Evolutionary conservation across 345 rosid genomes (phyloP).

Genomic region (Viola odorata): DNA sequence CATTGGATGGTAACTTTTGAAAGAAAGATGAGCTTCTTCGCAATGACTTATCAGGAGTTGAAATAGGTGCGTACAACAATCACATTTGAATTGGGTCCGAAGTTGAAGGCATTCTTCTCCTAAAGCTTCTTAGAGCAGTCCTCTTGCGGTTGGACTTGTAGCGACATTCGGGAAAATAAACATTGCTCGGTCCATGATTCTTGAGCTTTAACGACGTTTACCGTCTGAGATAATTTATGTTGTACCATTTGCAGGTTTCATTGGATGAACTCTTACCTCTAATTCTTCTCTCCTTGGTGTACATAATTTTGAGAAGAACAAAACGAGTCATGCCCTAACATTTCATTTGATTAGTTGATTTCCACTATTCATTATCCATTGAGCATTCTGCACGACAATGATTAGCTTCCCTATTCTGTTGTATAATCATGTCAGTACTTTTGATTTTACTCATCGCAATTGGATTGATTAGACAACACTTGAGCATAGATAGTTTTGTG

Average conservation of each 20-base stretch:
- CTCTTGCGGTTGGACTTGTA: constrained; percentile 7
- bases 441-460: no score
- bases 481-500: no score
- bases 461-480: no score
- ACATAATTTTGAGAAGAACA: constrained; percentile 14
- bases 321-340: constrained; percentile 6
- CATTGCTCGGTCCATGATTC: constrained; percentile 18
- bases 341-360: constrained; percentile 4
- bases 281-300: constrained; percentile 18
- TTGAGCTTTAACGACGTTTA: constrained; percentile 22
- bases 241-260: constrained; percentile 23
- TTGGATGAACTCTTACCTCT: constrained; percentile 11
- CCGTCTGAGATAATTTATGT: constrained; percentile 22
- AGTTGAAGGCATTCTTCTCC: constrained; percentile 12
- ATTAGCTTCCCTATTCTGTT: no score
- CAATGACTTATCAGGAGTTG: background rate
- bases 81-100: background rate
- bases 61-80: constrained; percentile 3
- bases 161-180: constrained; percentile 14
- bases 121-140: constrained; percentile 5
- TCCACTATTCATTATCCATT: background rate
- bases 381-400: no score
- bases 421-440: no score
- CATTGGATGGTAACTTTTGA: constrained; percentile 58
- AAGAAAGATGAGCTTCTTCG: constrained; percentile 7